Conservation (phyloP, 129 eudicot genomes). For the Chrysanthemum seticuspe region DNA sequence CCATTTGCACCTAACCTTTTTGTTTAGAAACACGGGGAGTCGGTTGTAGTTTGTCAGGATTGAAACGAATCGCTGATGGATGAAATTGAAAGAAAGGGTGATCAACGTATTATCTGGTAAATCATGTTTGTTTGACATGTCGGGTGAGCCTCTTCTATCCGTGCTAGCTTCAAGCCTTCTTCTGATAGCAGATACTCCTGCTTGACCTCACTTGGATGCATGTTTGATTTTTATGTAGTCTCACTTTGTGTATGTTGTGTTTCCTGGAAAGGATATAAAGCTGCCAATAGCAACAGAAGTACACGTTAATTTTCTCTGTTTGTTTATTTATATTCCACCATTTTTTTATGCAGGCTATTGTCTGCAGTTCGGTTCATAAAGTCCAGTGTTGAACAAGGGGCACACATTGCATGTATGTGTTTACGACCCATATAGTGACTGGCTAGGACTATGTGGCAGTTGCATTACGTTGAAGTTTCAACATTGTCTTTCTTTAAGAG, state of each 20-base stretch:
- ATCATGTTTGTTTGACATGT: constrained; percentile 57
- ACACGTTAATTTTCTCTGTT: constrained; percentile 59
- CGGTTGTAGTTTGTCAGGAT: too few relatives aligned
- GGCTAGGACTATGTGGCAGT: too few relatives aligned
- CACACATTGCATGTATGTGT: neutral
- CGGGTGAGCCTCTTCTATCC: constrained; percentile 83
- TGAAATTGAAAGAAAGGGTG: too few relatives aligned
- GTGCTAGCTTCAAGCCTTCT: constrained; percentile 63
- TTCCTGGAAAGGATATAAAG: constrained; percentile 85
- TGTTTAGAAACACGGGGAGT: too few relatives aligned
- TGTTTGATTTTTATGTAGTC: constrained; percentile 40
- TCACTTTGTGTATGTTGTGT: constrained; percentile 85
- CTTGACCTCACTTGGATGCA: constrained; percentile 1
- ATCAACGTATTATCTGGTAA: constrained; percentile 58
- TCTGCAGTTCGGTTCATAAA: constrained; percentile 65
- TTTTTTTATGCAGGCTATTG: constrained; percentile 44
- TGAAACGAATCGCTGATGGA: too few relatives aligned
- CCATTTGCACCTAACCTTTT: too few relatives aligned
- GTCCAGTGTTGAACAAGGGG: constrained; percentile 38
- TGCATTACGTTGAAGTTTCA: too few relatives aligned
- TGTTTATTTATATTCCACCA: neutral
- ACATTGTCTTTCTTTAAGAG: too few relatives aligned
- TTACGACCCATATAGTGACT: too few relatives aligned
- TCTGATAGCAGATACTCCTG: too few relatives aligned
- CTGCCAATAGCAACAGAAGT: constrained; percentile 62